Base-by-base conservation (phyloP, 2,329 filamentous ascomycete species). In the Fusarium mundagurra region DNA sequence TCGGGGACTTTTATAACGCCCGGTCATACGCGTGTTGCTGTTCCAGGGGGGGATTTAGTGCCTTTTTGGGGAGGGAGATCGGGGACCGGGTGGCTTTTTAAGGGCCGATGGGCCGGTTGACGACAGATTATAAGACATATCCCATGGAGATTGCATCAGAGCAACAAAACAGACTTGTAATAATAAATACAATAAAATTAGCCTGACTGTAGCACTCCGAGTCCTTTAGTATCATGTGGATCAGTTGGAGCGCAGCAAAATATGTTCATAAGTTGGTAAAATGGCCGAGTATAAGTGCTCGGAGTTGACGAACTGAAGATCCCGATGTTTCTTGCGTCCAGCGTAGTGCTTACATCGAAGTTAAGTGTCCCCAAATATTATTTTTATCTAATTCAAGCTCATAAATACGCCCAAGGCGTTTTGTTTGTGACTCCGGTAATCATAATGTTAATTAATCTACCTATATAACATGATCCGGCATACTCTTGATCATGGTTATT, bases 1-100 rank as follows among this genome's bases (percentile, higher is more conserved):
- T 27, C 73, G 75, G 75, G 67, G 33, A 12, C 38, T 31, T 73
- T 60, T 47, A 51, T 75, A 55, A 9, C 1, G 2, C 4, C 75
- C 75, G 75, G 45, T 44, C 7, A 14, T 38, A 14, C 27, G 24
- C 17, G 24, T 51, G 5, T 53, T 27, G 33, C 6, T 24, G n/a
- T 39, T 27, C 22, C 24, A n/a, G 34, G 45, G 24, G 24, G 27
- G 14, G 7, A 6, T 20, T 62, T 29, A 41, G 33, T 18, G 33
- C 38, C 10, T 27, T 60, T 60, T 48, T 50, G 17, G 43, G 43
- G 6, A 24, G 20, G 13, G 44, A 5, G 10, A 24, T 53, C 55
- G 38, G 72, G 39, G 18, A 17, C 16, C 36, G 60, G 72, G 27
- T 16, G 16, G 6, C 24, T 34, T 72, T 69, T 65, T 57, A 38